phyloP scores from a whole-genome alignment of 2,329 filamentous ascomycete genomes.

The Fusarium sp. region DNA sequence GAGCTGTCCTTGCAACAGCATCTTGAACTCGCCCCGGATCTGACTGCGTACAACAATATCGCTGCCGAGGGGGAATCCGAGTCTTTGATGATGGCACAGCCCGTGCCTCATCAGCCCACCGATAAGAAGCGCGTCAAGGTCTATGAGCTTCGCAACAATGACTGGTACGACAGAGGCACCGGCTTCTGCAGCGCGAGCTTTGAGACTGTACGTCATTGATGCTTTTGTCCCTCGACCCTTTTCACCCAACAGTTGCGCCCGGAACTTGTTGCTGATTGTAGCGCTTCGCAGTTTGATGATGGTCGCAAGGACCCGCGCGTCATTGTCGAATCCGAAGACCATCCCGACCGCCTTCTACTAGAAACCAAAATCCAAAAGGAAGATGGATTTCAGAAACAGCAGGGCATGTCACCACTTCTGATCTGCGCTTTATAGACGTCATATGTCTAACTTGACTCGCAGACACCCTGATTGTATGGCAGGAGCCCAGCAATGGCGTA shows the following conservation, averaged over 20 bases:
- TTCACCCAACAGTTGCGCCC: conserved; percentile 18
- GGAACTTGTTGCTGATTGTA: conserved; percentile 41
- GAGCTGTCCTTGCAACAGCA: conserved; percentile 69
- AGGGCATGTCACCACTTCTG: conserved; percentile 68
- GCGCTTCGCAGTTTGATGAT: conserved; percentile 58
- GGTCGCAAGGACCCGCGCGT: conserved; percentile 85
- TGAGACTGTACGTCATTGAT: conserved; percentile 68
- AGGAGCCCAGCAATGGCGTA: conserved; percentile 80
- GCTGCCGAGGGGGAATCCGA: conserved; percentile 64
- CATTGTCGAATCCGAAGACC: conserved; percentile 91
- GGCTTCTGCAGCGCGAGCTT: conserved; percentile 89
- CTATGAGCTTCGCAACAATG: conserved; percentile 97
- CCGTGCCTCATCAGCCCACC: conserved; percentile 72
- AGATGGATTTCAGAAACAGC: conserved; percentile 97
- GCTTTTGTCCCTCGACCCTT: conserved; percentile 13
- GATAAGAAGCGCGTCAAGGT: conserved; percentile 91
- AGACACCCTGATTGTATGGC: conserved; percentile 99
- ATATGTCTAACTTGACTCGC: conserved; percentile 44
- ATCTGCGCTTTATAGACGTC: conserved; percentile 31
- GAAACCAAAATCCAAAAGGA: conserved; percentile 92
- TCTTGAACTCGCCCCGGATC: conserved; percentile 63
- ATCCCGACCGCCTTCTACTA: conserved; percentile 81
- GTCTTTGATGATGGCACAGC: conserved; percentile 76
- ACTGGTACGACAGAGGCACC: conserved; percentile 98
- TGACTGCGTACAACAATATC: conserved; percentile 60